Base-by-base conservation (phyloP, 441 rosid species). In the Hura crepitans region DNA sequence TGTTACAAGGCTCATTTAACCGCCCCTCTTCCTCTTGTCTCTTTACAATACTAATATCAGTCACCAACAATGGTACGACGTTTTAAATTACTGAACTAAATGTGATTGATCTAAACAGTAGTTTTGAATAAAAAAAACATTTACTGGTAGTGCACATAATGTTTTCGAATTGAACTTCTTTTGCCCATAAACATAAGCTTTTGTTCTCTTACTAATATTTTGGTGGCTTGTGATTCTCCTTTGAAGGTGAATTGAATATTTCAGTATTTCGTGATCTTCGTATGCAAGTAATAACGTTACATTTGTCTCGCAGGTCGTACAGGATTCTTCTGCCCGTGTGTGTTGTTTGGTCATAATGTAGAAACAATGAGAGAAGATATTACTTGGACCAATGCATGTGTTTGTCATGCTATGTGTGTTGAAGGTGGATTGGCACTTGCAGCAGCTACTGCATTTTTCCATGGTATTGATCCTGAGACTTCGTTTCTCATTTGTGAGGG, bases 341-440 rank as follows among this genome's bases (percentile, higher is more conserved):
- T 93, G 47, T 75, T 91, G 75, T 93, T 84, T 74, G 98, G 98
- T 45, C 91, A 70, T 2, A 93, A 91, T 74, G 80, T 91, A 8
- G 96, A 93, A 74, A 75, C 89, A 31, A 63, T 87, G 77, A 85
- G 85, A 66, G 94, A 86, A 0, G 93, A 89, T 65, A 79, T 85
- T 71, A 85, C 93, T 10, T 87, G 94, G 94, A 80, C 80, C 10
- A 85, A 88, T 71, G 92, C 94, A 0, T 91, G 98, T 66, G 80
- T 89, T 39, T 87, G 90, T 59, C 98, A 93, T 81, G 96, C 89
- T 11, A 31, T 91, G 55, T 93, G 89, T 65, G 89, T 93, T 9
- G 97, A 93, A 80, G 98, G 98, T 8, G 97, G 98, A 15, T 59
- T 93, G 79, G 85, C 86, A 17, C 73, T 85, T 58, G 96, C 97